These are phyloP conservation scores for Backusella macrospora DNA, from an alignment of 192 early-diverging fungal species.

Conservation along the genomic window DNA sequence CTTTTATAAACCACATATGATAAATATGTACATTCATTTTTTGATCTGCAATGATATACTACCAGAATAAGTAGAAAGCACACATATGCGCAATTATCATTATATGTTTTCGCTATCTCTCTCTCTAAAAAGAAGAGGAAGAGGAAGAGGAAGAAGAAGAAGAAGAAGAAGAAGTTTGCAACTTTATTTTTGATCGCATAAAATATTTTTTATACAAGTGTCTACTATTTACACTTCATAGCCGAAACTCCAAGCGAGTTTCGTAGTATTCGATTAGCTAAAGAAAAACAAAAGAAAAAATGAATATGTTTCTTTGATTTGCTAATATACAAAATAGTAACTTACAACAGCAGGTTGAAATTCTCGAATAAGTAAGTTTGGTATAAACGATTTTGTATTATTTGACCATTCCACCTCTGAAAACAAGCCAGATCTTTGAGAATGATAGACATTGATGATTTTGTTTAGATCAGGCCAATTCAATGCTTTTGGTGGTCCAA, in stretches of 20 bases:
- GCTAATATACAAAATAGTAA: neutral
- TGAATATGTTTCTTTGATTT: neutral
- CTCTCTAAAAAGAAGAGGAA: too few relatives aligned
- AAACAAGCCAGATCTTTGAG: neutral
- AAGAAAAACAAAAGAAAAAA: neutral
- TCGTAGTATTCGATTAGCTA: conserved; percentile 3
- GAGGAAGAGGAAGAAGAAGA: neutral
- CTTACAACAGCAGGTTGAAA: neutral
- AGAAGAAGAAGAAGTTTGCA: neutral
- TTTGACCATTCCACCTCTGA: conserved; percentile 1
- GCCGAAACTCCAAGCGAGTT: neutral
- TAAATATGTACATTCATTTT: too few relatives aligned
- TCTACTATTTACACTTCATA: neutral
- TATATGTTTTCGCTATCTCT: too few relatives aligned
- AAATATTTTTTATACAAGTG: neutral
- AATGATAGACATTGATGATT: neutral
- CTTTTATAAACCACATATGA: too few relatives aligned
- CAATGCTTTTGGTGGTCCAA: neutral
- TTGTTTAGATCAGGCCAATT: neutral
- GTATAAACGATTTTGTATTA: neutral
- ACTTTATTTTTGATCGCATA: too few relatives aligned
- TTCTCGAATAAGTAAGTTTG: neutral
- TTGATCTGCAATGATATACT: too few relatives aligned
- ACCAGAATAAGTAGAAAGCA: too few relatives aligned
- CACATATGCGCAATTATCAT: too few relatives aligned